phyloP scores from a whole-genome alignment of 2,329 filamentous ascomycete genomes.

The Ascomycota sp. region DNA sequence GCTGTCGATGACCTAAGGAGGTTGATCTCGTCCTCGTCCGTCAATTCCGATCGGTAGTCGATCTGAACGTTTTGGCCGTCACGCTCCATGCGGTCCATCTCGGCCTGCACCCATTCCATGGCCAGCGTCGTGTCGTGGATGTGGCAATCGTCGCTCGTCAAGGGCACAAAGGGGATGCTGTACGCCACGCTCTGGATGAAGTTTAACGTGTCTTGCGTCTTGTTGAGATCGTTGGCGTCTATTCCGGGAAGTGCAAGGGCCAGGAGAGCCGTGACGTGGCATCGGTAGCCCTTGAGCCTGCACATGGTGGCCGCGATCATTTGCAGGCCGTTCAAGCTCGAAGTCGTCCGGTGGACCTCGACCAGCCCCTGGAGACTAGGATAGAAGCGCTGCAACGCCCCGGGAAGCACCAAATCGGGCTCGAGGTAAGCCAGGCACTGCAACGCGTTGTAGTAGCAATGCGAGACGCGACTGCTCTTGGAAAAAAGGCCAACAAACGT shows the following conservation, averaged over 20 bases:
- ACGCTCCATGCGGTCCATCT: conserved; percentile 83
- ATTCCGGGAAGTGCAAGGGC: conserved; percentile 86
- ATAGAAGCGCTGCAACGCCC: conserved; percentile 87
- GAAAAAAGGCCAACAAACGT: conserved; percentile 97
- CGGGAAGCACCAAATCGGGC: conserved; percentile 76
- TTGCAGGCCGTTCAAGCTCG: conserved; percentile 77
- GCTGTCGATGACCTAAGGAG: conserved; percentile 88
- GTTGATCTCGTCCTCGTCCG: conserved; percentile 66
- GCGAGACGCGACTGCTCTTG: conserved; percentile 81
- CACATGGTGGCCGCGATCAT: conserved; percentile 84
- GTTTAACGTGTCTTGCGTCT: conserved; percentile 82
- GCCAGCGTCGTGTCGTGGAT: conserved; percentile 59
- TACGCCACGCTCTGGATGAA: conserved; percentile 94
- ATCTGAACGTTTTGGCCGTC: conserved; percentile 72
- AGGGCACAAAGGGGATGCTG: conserved; percentile 77
- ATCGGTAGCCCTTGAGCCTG: conserved; percentile 85
- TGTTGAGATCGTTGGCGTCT: conserved; percentile 92
- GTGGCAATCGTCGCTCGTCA: conserved; percentile 38
- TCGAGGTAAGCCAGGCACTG: conserved; percentile 82
- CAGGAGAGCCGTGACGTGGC: conserved; percentile 85
- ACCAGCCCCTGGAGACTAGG: conserved; percentile 91
- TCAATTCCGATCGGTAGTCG: conserved; percentile 65
- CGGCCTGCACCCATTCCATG: conserved; percentile 80
- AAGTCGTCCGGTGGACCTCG: conserved; percentile 89
- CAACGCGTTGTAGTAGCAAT: conserved; percentile 75